These are phyloP conservation scores for Hymenoscyphus scutula DNA, from an alignment of 2,329 filamentous ascomycete genomes.

Conservation along the genomic window DNA sequence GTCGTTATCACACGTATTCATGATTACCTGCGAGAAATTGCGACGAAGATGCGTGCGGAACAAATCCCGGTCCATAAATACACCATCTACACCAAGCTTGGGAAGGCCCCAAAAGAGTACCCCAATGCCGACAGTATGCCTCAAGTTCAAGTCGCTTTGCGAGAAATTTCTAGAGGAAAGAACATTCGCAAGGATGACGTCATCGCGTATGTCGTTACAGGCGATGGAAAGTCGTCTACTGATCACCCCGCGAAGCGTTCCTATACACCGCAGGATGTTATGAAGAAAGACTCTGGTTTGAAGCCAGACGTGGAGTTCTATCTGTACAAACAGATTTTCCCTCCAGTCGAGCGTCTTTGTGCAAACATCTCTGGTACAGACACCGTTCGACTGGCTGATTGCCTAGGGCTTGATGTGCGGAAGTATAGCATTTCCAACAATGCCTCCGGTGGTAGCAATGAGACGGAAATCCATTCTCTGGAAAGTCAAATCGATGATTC, in stretches of 20 bases:
- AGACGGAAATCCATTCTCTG: conserved; percentile 79
- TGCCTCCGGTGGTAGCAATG: conserved; percentile 49
- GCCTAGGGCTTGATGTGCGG: conserved; percentile 83
- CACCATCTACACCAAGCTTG: conserved; percentile 96
- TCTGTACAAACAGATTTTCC: conserved; percentile 96
- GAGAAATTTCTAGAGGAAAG: conserved; percentile 83
- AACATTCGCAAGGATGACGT: conserved; percentile 90
- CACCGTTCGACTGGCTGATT: conserved; percentile 83
- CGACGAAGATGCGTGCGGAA: conserved; percentile 80
- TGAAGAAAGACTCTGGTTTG: conserved; percentile 72
- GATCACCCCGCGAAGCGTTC: conserved; percentile 84
- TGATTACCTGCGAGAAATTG: conserved; percentile 84
- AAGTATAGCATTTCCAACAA: conserved; percentile 75
- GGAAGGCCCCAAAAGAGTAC: conserved; percentile 90
- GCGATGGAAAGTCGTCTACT: conserved; percentile 58
- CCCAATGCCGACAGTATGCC: conserved; percentile 95
- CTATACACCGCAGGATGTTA: conserved; percentile 79
- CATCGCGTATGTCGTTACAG: conserved; percentile 91
- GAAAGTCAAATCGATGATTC: conserved; percentile 93
- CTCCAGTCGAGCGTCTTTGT: conserved; percentile 94
- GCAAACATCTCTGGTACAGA: conserved; percentile 94
- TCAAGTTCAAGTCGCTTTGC: conserved; percentile 90
- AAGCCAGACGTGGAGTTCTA: conserved; percentile 96
- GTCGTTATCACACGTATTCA: conserved; percentile 86
- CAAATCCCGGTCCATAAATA: conserved; percentile 79